Evolutionary conservation across 1,139 yeast genomes (phyloP), one percentile per base, ranked within the genome.

Genomic region (Saccharomyces hybrid): DNA sequence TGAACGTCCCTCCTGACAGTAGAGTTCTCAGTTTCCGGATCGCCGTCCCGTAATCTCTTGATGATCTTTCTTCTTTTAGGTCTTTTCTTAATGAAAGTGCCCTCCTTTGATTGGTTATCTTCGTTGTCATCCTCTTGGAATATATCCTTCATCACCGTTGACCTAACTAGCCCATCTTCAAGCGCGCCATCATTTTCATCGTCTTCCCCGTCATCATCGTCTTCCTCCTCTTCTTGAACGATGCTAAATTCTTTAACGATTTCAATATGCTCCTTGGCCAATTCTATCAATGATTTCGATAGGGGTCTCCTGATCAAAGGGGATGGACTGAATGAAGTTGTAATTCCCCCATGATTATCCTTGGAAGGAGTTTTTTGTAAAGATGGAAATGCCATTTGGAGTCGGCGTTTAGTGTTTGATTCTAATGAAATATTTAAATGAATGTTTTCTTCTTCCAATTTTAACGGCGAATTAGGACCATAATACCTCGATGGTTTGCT

Each of bases 391-490:
- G 14, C 38, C 38, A 32, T 32, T 32, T 32, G 38, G 1, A 32
- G 38, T 1, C 38, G 38, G 38, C 38, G 38, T 32, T 1, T 32
- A 32, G 38, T 32, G 31, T 7, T 16, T 31, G 38, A 27, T 14
- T 38, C 47, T 25, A 11, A 26, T 11, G 59, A 56, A 26, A 58
- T 56, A 27, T 13, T 47, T n/a, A 53, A 48, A 16, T 50, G 52
- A 11, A 54, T 27, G 28, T 54, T 54, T 13, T 61, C 60, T 7
- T 56, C 56, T 3, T 50, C 57, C 13, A 67, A 49, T 46, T 62
- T 64, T 48, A 68, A 30, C 2, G 71, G 71, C 2, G 71, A 67
- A 44, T 67, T 66, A 6, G 70, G 70, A 0, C 71, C 71, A 50
- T 65, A 67, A 32, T 32, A 32, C 1, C 38, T 32, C 38, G 38